Conservation (phyloP, 495 filamentous ascomycete species). For the Penicillium longicatenatum region DNA sequence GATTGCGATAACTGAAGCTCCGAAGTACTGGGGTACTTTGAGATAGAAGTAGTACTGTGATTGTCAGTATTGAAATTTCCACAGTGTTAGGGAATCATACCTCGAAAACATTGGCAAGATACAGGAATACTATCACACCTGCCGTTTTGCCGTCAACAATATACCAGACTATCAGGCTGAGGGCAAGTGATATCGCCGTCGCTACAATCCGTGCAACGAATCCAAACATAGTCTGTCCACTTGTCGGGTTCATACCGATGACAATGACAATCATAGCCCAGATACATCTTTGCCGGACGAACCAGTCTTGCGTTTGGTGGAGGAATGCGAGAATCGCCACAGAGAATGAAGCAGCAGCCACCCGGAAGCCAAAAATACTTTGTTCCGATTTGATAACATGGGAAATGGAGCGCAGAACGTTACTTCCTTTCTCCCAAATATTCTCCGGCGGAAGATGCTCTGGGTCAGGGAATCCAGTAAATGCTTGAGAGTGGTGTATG, state of each 20-base stretch:
- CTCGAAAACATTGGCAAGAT: conserved; percentile 64
- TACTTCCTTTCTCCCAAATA: conserved; percentile 57
- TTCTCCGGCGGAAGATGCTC: conserved; percentile 71
- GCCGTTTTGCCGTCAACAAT: conserved; percentile 65
- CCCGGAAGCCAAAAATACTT: conserved; percentile 65
- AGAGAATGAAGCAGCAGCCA: conserved; percentile 68
- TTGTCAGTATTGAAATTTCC: background rate
- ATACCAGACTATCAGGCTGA: conserved; percentile 70
- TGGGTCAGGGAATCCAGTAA: conserved; percentile 51
- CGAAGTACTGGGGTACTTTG: conserved; percentile 61
- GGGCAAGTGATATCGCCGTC: conserved; percentile 59
- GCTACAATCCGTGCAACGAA: conserved; percentile 68
- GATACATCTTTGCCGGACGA: conserved; percentile 67
- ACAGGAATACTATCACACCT: conserved; percentile 68
- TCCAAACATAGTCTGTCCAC: conserved; percentile 66
- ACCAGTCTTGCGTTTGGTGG: conserved; percentile 65
- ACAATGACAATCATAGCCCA: conserved; percentile 80
- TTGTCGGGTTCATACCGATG: conserved; percentile 60
- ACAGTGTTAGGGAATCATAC: conserved; percentile 27
- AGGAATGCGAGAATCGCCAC: conserved; percentile 70
- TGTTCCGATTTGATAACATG: conserved; percentile 33
- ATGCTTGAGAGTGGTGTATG: conserved; percentile 7
- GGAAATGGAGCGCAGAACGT: conserved; percentile 24
- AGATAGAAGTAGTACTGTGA: conserved; percentile 62
- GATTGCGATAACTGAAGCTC: conserved; percentile 62